Conservation (phyloP, 148 eudicot genomes). For the Euryodendron excelsum region DNA sequence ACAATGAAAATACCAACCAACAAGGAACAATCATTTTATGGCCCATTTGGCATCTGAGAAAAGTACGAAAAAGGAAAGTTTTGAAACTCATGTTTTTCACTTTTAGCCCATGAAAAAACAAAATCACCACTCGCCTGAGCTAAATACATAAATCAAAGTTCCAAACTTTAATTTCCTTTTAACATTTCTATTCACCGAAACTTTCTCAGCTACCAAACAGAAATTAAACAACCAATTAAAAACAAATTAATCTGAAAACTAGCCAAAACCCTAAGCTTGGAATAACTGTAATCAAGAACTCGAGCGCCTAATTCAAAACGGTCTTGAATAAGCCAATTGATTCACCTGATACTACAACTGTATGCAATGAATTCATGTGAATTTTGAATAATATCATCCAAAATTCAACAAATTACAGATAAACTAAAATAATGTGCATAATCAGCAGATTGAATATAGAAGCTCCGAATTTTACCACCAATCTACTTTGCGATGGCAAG, state of each 20-base stretch:
- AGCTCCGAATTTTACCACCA: too few species aligned
- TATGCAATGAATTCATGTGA: neutral
- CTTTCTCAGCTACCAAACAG: neutral
- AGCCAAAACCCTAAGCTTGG: constrained; percentile 8
- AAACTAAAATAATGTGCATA: neutral
- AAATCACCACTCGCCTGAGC: neutral
- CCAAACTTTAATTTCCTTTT: constrained; percentile 3
- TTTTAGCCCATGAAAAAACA: neutral
- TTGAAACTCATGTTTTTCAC: neutral
- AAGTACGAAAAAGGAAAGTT: neutral
- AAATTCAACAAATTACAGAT: neutral
- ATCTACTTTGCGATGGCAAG: too few species aligned
- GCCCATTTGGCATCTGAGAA: neutral
- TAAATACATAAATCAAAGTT: neutral
- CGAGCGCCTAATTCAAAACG: neutral
- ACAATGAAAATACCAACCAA: constrained; percentile 9
- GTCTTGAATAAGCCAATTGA: constrained; percentile 5
- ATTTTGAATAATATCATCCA: neutral
- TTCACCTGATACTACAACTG: constrained; percentile 1
- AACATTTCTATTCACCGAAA: neutral
- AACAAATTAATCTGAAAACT: neutral
- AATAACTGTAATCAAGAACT: neutral
- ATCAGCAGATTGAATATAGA: too few species aligned
- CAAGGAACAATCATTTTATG: constrained; percentile 6
- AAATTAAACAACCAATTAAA: neutral